Evolutionary conservation across 1,284 basidiomycete species (phyloP).

Genomic region (Apiotrichum gamsii): DNA sequence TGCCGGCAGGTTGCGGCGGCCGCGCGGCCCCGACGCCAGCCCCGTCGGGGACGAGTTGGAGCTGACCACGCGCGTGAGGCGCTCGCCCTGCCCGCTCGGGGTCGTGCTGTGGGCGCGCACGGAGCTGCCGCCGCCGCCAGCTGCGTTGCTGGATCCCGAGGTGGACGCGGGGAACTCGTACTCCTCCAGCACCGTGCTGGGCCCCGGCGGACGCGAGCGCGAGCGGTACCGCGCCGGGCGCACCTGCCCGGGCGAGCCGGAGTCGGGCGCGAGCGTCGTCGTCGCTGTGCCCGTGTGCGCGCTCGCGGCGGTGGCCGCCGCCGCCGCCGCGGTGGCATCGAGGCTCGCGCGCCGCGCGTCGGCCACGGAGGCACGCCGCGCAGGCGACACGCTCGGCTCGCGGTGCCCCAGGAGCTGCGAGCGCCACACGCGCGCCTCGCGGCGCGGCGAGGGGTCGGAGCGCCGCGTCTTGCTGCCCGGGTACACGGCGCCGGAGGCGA

Average conservation of each 20-base stretch:
- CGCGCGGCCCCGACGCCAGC: background rate
- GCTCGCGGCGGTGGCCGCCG: background rate
- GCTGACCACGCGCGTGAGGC: background rate
- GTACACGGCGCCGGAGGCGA: constrained; percentile 6
- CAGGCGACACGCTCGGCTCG: constrained; percentile 7
- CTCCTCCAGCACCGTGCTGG: constrained; percentile 10
- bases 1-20: background rate
- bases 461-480: constrained; percentile 6
- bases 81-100: background rate
- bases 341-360: background rate
- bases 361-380: background rate
- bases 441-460: constrained; percentile 12
- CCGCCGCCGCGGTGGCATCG: background rate
- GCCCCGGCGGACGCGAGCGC: constrained; percentile 8
- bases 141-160: too few species aligned
- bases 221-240: constrained; percentile 10
- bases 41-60: background rate
- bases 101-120: background rate
- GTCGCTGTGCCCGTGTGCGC: too few species aligned
- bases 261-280: too few species aligned
- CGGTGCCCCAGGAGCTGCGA: constrained; percentile 14
- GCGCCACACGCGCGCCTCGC: constrained; percentile 14
- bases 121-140: too few species aligned
- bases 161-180: too few species aligned
- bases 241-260: too few species aligned